Evolutionary conservation across 2,329 filamentous ascomycete species (phyloP).

Genomic region (Fusarium sp.): DNA sequence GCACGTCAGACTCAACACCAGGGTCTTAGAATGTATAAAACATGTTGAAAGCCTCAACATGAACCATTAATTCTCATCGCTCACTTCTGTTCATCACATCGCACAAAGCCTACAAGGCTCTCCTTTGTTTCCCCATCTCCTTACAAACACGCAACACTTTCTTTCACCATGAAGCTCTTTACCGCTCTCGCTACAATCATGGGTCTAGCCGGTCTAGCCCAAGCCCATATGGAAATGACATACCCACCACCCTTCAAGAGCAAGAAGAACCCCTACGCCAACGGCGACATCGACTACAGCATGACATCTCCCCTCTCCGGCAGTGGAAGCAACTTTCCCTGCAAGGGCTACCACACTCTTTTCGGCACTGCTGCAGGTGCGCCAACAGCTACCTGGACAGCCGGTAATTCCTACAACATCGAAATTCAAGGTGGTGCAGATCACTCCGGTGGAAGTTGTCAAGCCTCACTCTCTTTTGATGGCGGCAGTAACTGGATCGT

Average conservation of each 20-base stretch:
- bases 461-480: conserved; percentile 80
- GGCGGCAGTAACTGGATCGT: conserved; percentile 75
- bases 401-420: conserved; percentile 73
- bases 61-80: not conserved
- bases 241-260: conserved; percentile 64
- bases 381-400: conserved; percentile 69
- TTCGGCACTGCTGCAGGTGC: conserved; percentile 61
- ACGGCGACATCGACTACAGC: conserved; percentile 71
- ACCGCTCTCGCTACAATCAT: conserved; percentile 52
- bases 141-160: not conserved
- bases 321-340: conserved; percentile 76
- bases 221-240: conserved; percentile 67
- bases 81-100: conserved; percentile 1
- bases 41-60: not conserved
- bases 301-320: conserved; percentile 74
- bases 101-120: not conserved
- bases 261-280: conserved; percentile 61
- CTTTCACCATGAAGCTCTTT: conserved; percentile 26
- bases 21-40: conserved; percentile 26
- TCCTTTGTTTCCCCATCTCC: not conserved
- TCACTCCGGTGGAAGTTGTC: conserved; percentile 79
- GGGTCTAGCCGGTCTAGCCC: conserved; percentile 55
- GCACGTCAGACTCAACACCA: conserved; percentile 3
- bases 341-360: conserved; percentile 71
- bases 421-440: conserved; percentile 69